Percentiles rank a stretch among this genome's conserved stretches.
These are phyloP conservation scores for Lecanicillium sp. DNA, from an alignment of 2,329 filamentous ascomycete genomes.

Conservation along the genomic window DNA sequence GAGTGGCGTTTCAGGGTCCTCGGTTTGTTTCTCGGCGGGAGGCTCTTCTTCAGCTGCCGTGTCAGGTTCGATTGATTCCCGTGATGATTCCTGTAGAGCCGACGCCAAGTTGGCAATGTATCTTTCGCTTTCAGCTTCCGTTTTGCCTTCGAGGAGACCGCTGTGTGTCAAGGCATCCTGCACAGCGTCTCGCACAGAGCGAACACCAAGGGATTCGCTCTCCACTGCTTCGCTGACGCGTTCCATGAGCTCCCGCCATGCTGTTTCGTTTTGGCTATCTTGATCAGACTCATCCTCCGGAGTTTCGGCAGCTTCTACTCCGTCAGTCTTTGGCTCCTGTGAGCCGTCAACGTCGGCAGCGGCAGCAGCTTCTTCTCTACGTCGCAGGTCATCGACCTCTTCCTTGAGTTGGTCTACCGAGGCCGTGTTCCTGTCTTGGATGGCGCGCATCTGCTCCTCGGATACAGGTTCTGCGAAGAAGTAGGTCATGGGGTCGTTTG, in stretches of 20 bases:
- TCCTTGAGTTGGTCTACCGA: slow-evolving; percentile 65
- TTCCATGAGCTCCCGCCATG: slow-evolving; percentile 50
- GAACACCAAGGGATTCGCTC: slow-evolving; percentile 48
- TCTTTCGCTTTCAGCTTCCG: slow-evolving; percentile 38
- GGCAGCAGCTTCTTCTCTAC: slow-evolving; percentile 23
- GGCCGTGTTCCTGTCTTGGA: slow-evolving; percentile 63
- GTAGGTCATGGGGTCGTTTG: slow-evolving; percentile 65
- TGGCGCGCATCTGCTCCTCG: slow-evolving; percentile 61
- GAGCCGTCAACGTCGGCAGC: slow-evolving; percentile 14
- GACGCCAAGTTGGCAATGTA: slow-evolving; percentile 47
- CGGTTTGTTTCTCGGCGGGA: slow-evolving; percentile 10
- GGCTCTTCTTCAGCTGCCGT: slow-evolving; percentile 17
- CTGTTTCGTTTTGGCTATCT: slow-evolving; percentile 28
- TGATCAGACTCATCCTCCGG: slow-evolving; percentile 17
- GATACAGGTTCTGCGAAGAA: slow-evolving; percentile 83
- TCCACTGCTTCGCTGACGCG: slow-evolving; percentile 53
- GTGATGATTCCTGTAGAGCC: slow-evolving; percentile 36
- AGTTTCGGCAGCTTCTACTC: slow-evolving; percentile 16
- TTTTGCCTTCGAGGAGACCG: slow-evolving; percentile 42
- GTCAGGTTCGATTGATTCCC: slow-evolving; percentile 20
- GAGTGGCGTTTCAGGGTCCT: slow-evolving; percentile 23
- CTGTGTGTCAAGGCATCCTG: slow-evolving; percentile 50
- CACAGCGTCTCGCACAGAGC: slow-evolving; percentile 47
- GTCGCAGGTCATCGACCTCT: slow-evolving; percentile 47
- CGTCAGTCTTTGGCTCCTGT: slow-evolving; percentile 12